A percentile compares a stretch with the other conserved stretches of the same genome.
Conservation (phyloP, 2,329 filamentous ascomycete genomes). For the Passalora sequoiae region DNA sequence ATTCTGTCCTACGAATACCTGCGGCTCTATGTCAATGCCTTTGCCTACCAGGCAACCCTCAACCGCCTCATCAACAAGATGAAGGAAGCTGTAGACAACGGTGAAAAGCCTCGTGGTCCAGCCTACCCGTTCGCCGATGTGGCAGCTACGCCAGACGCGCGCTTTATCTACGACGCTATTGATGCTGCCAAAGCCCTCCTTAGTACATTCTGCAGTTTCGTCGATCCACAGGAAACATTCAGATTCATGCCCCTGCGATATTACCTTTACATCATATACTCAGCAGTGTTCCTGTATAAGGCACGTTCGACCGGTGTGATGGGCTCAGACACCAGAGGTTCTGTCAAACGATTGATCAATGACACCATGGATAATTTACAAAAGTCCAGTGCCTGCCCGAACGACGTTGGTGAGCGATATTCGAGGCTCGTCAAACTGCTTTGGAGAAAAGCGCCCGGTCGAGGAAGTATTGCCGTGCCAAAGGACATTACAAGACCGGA, state of each 20-base stretch:
- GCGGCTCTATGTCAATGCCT: slow-evolving; percentile 61
- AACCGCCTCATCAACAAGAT: slow-evolving; percentile 27
- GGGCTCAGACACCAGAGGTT: slow-evolving; percentile 50
- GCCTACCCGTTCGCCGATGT: slow-evolving; percentile 36
- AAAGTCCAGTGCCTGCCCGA: slow-evolving; percentile 52
- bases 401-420: slow-evolving; percentile 59
- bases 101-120: slow-evolving; percentile 18
- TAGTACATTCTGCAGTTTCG: slow-evolving; percentile 54
- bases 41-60: slow-evolving; percentile 54
- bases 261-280: slow-evolving; percentile 59
- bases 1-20: slow-evolving; percentile 61
- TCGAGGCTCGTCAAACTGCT: slow-evolving; percentile 56
- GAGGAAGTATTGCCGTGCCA: slow-evolving; percentile 22
- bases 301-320: slow-evolving; percentile 57
- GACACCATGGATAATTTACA: slow-evolving; percentile 57
- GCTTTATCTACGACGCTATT: slow-evolving; percentile 63
- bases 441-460: slow-evolving; percentile 46
- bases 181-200: slow-evolving; percentile 60
- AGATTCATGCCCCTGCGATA: slow-evolving; percentile 61
- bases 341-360: slow-evolving; percentile 54
- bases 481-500: slow-evolving; percentile 19
- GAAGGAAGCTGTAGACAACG: slow-evolving; percentile 26
- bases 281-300: slow-evolving; percentile 62
- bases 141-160: slow-evolving; percentile 56
- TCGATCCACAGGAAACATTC: slow-evolving; percentile 55